Evolutionary conservation across 495 filamentous ascomycete species (phyloP).

Genomic region (Rostrohypoxylon terebratum): DNA sequence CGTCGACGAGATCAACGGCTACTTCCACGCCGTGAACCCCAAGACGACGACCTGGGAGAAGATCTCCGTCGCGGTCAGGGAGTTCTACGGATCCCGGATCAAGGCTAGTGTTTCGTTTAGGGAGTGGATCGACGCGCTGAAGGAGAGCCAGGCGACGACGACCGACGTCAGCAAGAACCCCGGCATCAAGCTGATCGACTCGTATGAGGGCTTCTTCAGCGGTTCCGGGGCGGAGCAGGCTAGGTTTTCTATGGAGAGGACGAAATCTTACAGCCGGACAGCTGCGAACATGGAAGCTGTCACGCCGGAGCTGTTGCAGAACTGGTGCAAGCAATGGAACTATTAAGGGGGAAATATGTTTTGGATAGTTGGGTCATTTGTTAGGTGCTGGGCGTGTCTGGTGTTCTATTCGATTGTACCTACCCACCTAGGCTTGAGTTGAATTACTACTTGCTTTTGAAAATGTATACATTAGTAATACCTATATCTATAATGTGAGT

Average conservation of each 20-base stretch:
- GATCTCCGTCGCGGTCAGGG: slow-evolving; percentile 51
- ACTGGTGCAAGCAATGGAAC: slow-evolving; percentile 65
- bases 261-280: slow-evolving; percentile 48
- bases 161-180: slow-evolving; percentile 54
- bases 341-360: slow-evolving; percentile 31
- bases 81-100: slow-evolving; percentile 54
- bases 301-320: slow-evolving; percentile 57
- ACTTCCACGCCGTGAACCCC: slow-evolving; percentile 65
- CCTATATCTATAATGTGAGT: background rate
- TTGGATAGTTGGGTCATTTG: background rate
- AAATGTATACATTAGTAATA: background rate
- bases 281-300: slow-evolving; percentile 53
- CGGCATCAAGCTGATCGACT: slow-evolving; percentile 57
- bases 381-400: background rate
- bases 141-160: slow-evolving; percentile 47
- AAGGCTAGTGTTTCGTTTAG: slow-evolving; percentile 51
- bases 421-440: background rate
- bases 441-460: background rate
- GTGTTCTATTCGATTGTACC: background rate
- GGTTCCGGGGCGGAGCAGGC: slow-evolving; percentile 20
- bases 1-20: slow-evolving; percentile 50
- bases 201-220: slow-evolving; percentile 20
- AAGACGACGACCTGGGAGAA: slow-evolving; percentile 50
- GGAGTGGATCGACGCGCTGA: slow-evolving; percentile 58
- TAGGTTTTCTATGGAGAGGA: slow-evolving; percentile 51